Evolutionary conservation across 257 asterid species (phyloP).

Genomic region (Nicotiana otophora): DNA sequence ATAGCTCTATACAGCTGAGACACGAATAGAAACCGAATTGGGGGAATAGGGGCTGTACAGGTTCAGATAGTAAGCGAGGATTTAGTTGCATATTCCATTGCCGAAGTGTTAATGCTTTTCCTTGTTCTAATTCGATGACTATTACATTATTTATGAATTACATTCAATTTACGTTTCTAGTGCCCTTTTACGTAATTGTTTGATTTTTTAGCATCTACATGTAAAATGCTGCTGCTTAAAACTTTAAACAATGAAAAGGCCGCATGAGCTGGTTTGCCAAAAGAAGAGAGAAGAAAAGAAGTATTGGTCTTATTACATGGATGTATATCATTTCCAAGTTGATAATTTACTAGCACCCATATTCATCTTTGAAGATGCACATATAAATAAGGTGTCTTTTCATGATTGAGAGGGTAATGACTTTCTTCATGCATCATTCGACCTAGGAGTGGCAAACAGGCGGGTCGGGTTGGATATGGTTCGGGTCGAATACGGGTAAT

Average conservation of each 20-base stretch:
- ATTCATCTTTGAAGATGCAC: neutral
- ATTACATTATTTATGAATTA: neutral
- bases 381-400: neutral
- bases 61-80: neutral
- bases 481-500: no score
- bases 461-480: no score
- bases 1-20: neutral
- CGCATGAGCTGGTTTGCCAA: neutral
- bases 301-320: neutral
- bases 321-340: neutral
- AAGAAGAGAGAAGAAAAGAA: neutral
- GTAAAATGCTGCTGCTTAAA: neutral
- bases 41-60: neutral
- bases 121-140: neutral
- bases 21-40: neutral
- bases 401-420: neutral
- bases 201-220: neutral
- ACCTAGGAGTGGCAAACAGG: no score
- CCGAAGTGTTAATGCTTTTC: neutral
- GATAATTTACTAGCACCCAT: neutral
- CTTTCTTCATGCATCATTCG: neutral
- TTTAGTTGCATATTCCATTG: neutral
- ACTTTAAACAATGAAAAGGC: neutral
- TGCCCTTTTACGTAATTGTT: neutral
- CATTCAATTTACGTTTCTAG: neutral